These are phyloP conservation scores for Mycosarcoma mackinlayi DNA, from an alignment of 1,284 basidiomycete species.

Conservation along the genomic window DNA sequence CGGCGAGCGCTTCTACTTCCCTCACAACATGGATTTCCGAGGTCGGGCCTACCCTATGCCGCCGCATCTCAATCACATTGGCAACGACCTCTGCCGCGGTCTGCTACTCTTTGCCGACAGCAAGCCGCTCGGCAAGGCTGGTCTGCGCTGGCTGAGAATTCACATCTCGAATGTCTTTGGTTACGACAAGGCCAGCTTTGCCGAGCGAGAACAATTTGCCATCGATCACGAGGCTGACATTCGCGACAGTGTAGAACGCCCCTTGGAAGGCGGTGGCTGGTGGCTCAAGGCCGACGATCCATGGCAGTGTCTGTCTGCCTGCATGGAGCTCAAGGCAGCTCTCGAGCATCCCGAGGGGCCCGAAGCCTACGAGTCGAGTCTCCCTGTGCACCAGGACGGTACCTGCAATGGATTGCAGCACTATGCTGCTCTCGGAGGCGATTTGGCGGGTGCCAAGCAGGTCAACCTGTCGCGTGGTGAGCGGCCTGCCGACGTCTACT, in stretches of 20 bases:
- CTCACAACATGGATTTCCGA: slow-evolving; percentile 98
- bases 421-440: slow-evolving; percentile 96
- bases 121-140: slow-evolving; percentile 82
- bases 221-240: slow-evolving; percentile 81
- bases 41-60: slow-evolving; percentile 97
- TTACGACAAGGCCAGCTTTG: slow-evolving; percentile 93
- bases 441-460: slow-evolving; percentile 86
- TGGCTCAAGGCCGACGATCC: slow-evolving; percentile 85
- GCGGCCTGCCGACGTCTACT: slow-evolving; percentile 93
- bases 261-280: slow-evolving; percentile 73
- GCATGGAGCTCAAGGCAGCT: slow-evolving; percentile 85
- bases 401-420: slow-evolving; percentile 99
- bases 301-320: slow-evolving; percentile 95
- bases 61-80: slow-evolving; percentile 94
- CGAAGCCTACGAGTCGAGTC: slow-evolving; percentile 76
- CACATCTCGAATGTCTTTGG: slow-evolving; percentile 93
- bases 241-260: slow-evolving; percentile 82
- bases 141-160: slow-evolving; percentile 88
- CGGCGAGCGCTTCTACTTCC: slow-evolving; percentile 88
- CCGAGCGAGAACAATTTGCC: slow-evolving; percentile 85
- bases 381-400: slow-evolving; percentile 97
- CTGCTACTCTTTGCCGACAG: slow-evolving; percentile 85
- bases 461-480: slow-evolving; percentile 91
- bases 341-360: slow-evolving; percentile 76
- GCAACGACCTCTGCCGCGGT: slow-evolving; percentile 92